These are phyloP conservation scores for Melampsora larici-populina DNA, from an alignment of 1,284 basidiomycete species.

Conservation along the genomic window DNA sequence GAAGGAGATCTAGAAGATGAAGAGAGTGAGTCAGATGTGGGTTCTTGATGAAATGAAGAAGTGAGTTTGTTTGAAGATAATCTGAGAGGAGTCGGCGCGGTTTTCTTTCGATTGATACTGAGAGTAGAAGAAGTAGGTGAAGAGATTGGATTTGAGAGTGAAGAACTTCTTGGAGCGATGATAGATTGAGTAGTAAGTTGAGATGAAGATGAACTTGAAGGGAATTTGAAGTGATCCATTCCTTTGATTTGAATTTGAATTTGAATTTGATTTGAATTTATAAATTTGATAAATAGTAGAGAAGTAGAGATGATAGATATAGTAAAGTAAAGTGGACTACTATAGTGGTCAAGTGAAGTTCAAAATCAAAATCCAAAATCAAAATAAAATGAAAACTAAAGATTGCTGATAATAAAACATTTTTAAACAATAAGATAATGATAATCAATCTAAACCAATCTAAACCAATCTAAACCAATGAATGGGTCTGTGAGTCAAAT, in stretches of 20 bases:
- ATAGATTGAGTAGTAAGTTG: neutral
- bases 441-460: neutral
- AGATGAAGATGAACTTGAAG: neutral
- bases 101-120: neutral
- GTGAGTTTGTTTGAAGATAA: too few relatives aligned
- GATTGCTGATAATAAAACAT: too few relatives aligned
- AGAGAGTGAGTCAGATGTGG: neutral
- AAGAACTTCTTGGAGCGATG: neutral
- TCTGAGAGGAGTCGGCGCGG: neutral
- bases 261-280: too few relatives aligned
- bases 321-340: too few relatives aligned
- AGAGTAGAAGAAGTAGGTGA: neutral
- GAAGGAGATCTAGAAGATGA: neutral
- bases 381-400: too few relatives aligned
- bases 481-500: too few relatives aligned
- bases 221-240: neutral
- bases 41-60: neutral
- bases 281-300: too few relatives aligned
- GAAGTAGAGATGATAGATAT: too few relatives aligned
- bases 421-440: too few relatives aligned
- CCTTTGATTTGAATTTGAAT: too few relatives aligned
- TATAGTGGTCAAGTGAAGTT: too few relatives aligned
- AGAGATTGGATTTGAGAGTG: neutral
- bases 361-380: neutral
- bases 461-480: too few relatives aligned